Base-by-base conservation (phyloP, 805 yeast genomes). In the Yamadazyma tumulicola region DNA sequence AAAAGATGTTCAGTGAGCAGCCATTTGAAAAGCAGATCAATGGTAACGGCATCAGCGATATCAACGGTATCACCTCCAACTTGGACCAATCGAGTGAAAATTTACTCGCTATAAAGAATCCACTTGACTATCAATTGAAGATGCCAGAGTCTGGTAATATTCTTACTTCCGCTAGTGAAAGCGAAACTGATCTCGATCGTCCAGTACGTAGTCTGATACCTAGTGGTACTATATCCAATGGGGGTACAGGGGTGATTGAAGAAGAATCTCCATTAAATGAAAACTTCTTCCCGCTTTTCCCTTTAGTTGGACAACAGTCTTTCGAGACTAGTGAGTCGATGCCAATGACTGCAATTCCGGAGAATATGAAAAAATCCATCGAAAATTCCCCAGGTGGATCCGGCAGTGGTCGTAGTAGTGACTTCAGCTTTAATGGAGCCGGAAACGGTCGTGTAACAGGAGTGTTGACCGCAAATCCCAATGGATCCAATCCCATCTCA, bases 241-340 rank as follows among this genome's bases (percentile, higher is more conserved):
- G n/a, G n/a, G 27, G 13, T n/a, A 6, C 7, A 25, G 17, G 10
- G 19, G 9, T 13, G 7, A n/a, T n/a, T n/a, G n/a, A n/a, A n/a
- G n/a, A n/a, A n/a, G 29, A 11, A 5, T 12, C 16, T 28, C 22
- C 22, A 6, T 19, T n/a, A 15, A 24, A 31, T 31, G 29, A 38
- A 8, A 24, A 11, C 14, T 7, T 7, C 17, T 66, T 64, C 37
- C 73, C 73, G 3, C 54, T 67, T 15, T 66, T 66, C 31, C 71
- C 73, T 3, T 49, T 67, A 36, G 63, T 67, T 12, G 73, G 72
- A 6, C 47, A 51, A 26, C 45, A 49, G 28, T 57, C 64, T 22
- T 65, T 67, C 38, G 67, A 65, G 20, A 51, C 56, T 24, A 58
- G 54, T 40, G 54, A 54, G 29, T 49, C 59, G 24, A 52, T 57